These are phyloP conservation scores for Ophiostoma sp. DNA, from an alignment of 2,329 filamentous ascomycete species.

Conservation along the genomic window DNA sequence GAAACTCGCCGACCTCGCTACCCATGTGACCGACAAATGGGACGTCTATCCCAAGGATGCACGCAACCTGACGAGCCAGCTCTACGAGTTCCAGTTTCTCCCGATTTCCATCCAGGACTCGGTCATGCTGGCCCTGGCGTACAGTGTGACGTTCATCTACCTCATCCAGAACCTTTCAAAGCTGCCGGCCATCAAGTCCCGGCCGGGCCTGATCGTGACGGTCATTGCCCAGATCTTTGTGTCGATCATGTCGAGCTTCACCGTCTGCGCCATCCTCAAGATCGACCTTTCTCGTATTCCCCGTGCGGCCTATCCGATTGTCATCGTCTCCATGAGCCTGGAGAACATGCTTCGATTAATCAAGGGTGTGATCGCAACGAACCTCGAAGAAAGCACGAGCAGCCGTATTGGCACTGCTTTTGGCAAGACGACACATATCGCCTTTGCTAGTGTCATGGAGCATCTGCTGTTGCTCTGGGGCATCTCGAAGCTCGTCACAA, in stretches of 20 bases:
- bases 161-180: constrained; percentile 67
- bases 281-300: constrained; percentile 75
- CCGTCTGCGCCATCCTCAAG: constrained; percentile 72
- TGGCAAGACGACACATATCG: constrained; percentile 69
- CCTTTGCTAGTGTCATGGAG: constrained; percentile 66
- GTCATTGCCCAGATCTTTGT: constrained; percentile 69
- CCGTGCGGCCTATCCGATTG: constrained; percentile 70
- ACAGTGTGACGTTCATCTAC: constrained; percentile 63
- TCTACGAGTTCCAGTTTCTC: constrained; percentile 78
- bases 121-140: constrained; percentile 63
- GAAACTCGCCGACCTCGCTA: constrained; percentile 55
- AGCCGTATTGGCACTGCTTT: constrained; percentile 71
- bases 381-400: constrained; percentile 66
- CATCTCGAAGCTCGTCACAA: constrained; percentile 66
- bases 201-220: constrained; percentile 69
- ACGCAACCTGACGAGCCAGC: constrained; percentile 53
- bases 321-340: constrained; percentile 73
- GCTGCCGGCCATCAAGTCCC: constrained; percentile 73
- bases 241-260: constrained; percentile 77
- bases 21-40: constrained; percentile 56
- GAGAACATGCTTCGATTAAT: constrained; percentile 79
- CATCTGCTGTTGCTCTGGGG: constrained; percentile 67
- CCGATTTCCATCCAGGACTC: constrained; percentile 70
- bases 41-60: constrained; percentile 64
- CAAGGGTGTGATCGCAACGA: constrained; percentile 72